phyloP scores from a whole-genome alignment of 257 asterid species.

The Thymus mandschuricus region DNA sequence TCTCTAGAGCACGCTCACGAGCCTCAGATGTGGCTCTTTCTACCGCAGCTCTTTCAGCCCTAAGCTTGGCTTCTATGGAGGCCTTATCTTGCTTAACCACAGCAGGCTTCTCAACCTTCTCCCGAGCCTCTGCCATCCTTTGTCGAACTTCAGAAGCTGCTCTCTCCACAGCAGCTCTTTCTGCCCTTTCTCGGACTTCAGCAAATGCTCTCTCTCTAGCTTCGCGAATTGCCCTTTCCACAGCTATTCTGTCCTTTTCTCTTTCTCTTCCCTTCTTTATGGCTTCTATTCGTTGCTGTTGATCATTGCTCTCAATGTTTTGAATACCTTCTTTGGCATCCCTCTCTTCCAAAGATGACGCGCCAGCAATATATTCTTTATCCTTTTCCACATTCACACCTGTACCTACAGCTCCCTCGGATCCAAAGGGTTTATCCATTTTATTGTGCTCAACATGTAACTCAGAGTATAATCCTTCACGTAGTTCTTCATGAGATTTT shows the following conservation, averaged over 20 bases:
- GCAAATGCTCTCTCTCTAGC: conserved; percentile 98
- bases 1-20: conserved; percentile 91
- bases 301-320: conserved; percentile 42
- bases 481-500: conserved; percentile 37
- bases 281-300: conserved; percentile 59
- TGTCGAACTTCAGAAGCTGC: conserved; percentile 82
- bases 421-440: conserved; percentile 39
- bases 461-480: conserved; percentile 40
- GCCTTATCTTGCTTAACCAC: conserved; percentile 54
- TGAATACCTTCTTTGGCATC: conserved; percentile 47
- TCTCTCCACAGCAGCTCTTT: conserved; percentile 85
- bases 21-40: conserved; percentile 97
- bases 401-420: conserved; percentile 36
- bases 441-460: conserved; percentile 35
- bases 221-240: conserved; percentile 92
- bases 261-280: conserved; percentile 71
- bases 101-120: conserved; percentile 62
- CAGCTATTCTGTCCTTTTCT: conserved; percentile 78
- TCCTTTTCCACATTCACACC: conserved; percentile 37
- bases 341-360: conserved; percentile 32
- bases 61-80: conserved; percentile 72
- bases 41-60: conserved; percentile 95
- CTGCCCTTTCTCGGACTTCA: conserved; percentile 94
- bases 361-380: conserved; percentile 37
- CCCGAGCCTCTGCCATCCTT: conserved; percentile 72